Evolutionary conservation across 208 protist species (phyloP), one percentile per base, ranked within the genome.

Genomic region (Eutreptiella sp.): DNA sequence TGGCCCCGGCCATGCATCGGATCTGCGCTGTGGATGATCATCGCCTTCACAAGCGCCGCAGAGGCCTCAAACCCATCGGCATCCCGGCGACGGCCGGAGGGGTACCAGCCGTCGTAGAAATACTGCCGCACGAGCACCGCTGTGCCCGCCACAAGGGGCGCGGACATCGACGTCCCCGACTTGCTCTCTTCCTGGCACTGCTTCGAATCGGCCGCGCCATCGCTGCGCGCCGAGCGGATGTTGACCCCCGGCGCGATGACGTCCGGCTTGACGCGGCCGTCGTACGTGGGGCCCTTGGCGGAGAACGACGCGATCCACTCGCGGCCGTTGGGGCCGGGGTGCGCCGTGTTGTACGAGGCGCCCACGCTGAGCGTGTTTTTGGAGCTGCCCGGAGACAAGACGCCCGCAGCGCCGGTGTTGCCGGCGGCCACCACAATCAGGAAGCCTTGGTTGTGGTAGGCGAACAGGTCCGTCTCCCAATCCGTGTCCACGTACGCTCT

Each of bases 161-260:
- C 88, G 7, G 90, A 82, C 90, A 95, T 95, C 5, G 84, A 91
- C 14, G 90, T 92, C 5, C 90, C 90, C 24, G 48, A 3, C 39
- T 80, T 78, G 0, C 16, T 24, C 1, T 36, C 45, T 1, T 71
- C 57, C 0, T 28, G 58, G 53, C 86, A 92, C 14, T 64, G 63
- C n/a, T 65, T 32, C 29, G 28, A 41, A 2, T 21, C 46, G 35
- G 42, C 7, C 28, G 53, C 34, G 7, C 66, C 62, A 29, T 47
- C 52, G 32, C 72, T 63, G 11, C 38, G 11, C 16, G 80, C 79
- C n/a, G 81, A 83, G 9, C 41, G 53, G 9, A 90, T 57, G 3
- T 9, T 16, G 19, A 81, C 63, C 19, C 88, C 88, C 2, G 85
- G 75, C 3, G 63, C 76, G 1, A 89, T 57, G 27, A 92, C 38